Evolutionary conservation across 225 moss, liverwort and hornwort genomes (phyloP).

Genomic region (Bryum argenteum): DNA sequence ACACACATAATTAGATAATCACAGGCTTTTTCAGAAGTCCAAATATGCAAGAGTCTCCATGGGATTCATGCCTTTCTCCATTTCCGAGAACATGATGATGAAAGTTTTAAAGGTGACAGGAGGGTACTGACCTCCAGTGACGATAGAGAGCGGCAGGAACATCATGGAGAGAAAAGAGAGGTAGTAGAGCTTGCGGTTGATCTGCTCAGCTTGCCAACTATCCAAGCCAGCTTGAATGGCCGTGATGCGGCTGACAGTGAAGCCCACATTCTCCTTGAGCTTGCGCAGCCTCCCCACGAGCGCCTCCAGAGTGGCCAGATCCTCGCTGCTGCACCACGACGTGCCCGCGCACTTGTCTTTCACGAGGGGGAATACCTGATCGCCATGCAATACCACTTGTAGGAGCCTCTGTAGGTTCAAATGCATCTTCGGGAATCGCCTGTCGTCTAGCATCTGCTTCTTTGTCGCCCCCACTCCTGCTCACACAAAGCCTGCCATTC

Average conservation of each 20-base stretch:
- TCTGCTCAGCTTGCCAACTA: conserved; percentile 93
- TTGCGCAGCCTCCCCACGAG: conserved; percentile 74
- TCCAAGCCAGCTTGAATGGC: conserved; percentile 92
- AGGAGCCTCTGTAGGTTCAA: conserved; percentile 80
- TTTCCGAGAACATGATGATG: background rate
- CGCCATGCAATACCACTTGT: conserved; percentile 86
- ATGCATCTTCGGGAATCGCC: conserved; percentile 96
- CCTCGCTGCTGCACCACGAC: conserved; percentile 73
- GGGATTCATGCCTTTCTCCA: too few species aligned
- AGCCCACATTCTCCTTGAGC: conserved; percentile 92
- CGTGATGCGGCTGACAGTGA: conserved; percentile 82
- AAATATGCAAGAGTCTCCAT: too few species aligned
- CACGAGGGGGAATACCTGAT: conserved; percentile 84
- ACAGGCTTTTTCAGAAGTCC: too few species aligned
- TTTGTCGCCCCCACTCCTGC: conserved; percentile 73
- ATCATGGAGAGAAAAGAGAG: conserved; percentile 87
- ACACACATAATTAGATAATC: too few species aligned
- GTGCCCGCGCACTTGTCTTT: conserved; percentile 80
- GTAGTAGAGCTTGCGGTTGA: conserved; percentile 96
- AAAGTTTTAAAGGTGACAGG: background rate
- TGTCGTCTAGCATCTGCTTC: conserved; percentile 89
- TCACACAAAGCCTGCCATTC: background rate
- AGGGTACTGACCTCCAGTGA: conserved; percentile 73
- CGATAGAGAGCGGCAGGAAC: conserved; percentile 87
- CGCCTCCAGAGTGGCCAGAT: conserved; percentile 70